phyloP scores from a whole-genome alignment of 805 yeast genomes.

The Saturnispora diversa region DNA sequence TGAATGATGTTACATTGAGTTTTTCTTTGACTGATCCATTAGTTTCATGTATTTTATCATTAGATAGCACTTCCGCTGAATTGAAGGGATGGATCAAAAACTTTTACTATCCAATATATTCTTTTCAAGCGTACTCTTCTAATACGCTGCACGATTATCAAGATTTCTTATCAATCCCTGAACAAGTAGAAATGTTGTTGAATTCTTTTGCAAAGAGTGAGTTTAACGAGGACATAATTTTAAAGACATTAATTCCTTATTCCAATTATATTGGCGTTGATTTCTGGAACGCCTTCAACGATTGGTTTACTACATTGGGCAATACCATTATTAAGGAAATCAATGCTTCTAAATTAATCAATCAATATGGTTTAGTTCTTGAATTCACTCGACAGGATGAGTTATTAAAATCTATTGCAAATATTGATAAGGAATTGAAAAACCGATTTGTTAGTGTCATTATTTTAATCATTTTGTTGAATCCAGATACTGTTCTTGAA shows the following conservation, averaged over 20 bases:
- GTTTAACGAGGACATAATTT: conserved; percentile 10
- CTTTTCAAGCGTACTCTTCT: conserved; percentile 14
- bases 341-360: conserved; percentile 10
- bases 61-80: conserved; percentile 5
- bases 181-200: conserved; percentile 19
- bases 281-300: conserved; percentile 17
- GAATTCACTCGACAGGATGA: conserved; percentile 20
- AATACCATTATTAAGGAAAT: conserved; percentile 9
- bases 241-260: conserved; percentile 19
- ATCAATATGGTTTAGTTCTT: conserved; percentile 14
- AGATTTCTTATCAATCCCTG: conserved; percentile 13
- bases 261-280: conserved; percentile 11
- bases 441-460: conserved; percentile 18
- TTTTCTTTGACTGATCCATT: conserved; percentile 7
- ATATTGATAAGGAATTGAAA: background rate
- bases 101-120: conserved; percentile 20
- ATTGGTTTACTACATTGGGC: conserved; percentile 18
- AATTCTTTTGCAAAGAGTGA: conserved; percentile 7
- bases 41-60: background rate
- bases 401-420: conserved; percentile 13
- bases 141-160: conserved; percentile 20
- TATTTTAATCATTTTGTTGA: conserved; percentile 20
- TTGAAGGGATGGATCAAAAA: conserved; percentile 20
- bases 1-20: conserved; percentile 16
- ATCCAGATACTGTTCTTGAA: conserved; percentile 22